Base-by-base conservation (phyloP, 306 rosid genomes). In the Quercus glauca region DNA sequence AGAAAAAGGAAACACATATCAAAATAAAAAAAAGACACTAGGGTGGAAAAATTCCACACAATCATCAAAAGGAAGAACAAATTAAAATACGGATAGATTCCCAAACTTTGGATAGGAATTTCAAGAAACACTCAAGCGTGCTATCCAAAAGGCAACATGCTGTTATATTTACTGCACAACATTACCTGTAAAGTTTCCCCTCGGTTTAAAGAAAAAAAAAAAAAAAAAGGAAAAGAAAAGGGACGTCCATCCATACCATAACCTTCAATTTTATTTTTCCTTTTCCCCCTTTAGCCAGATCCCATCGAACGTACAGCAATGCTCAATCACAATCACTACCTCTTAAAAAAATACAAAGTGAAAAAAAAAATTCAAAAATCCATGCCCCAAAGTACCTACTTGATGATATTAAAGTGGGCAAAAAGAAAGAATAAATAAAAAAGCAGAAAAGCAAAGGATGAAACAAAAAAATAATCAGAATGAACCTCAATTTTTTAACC, bases 401-500 rank as follows among this genome's bases (percentile, higher is more conserved):
- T 19, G 3, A 68, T 35, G 28, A 68, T 35, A 7, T 68, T 53
- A 31, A 31, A 55, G 41, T 23, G 4, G 4, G 15, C 11, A 52
- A 64, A 21, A 29, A 52, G 67, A 14, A 21, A 29, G 18, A 51
- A 51, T 23, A 49, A 18, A 18, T 1, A 18, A 1, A 53, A 51
- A 52, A 7, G 71, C 5, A 37, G 0, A 7, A 37, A 37, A 37
- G 45, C 3, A 8, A 37, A 37, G 11, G 45, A 3, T 37, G 6
- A 67, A 1, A 19, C 21, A 21, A 17, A 77, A 76, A 76, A 69
- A 76, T 23, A 49, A 71, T 13, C 15, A 61, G 73, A 71, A 70
- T 76, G 35, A 61, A 58, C 41, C 82, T 74, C 35, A 60, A 35
- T 15, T 61, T 28, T 15, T 61, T 28, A n/a, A 35, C 23, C 31